Conservation (phyloP, 495 filamentous ascomycete genomes). For the Paragyromitra xinjiangensis region DNA sequence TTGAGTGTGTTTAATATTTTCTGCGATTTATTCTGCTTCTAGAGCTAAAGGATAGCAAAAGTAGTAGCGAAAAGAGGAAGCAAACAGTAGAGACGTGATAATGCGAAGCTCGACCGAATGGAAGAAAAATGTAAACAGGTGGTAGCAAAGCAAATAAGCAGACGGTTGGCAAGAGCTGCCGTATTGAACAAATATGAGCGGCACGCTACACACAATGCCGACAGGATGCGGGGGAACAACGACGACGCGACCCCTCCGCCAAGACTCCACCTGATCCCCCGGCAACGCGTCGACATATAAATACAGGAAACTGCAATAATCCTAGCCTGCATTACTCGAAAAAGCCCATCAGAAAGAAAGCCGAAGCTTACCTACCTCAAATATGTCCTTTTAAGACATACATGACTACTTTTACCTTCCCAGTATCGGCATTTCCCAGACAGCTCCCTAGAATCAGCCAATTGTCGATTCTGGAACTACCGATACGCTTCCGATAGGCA, state of each 20-base stretch:
- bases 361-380: neutral
- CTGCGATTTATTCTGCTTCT: neutral
- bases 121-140: constrained; percentile 25
- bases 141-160: constrained; percentile 24
- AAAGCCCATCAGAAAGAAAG: neutral
- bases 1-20: constrained; percentile 24
- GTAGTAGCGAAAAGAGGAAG: constrained; percentile 30
- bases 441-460: neutral
- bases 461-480: neutral
- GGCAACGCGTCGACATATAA: constrained; percentile 14
- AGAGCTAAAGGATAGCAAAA: constrained; percentile 13
- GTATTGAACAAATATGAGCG: constrained; percentile 40
- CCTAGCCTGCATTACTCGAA: neutral
- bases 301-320: neutral
- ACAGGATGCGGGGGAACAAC: constrained; percentile 39
- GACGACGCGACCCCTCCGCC: constrained; percentile 48
- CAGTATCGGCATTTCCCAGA: neutral
- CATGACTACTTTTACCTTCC: neutral
- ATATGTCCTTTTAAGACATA: neutral
- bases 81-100: constrained; percentile 23
- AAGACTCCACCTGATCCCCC: constrained; percentile 33
- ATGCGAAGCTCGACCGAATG: constrained; percentile 11
- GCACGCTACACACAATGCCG: constrained; percentile 15
- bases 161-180: constrained; percentile 39
- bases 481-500: neutral